A percentile compares a stretch with the other conserved stretches of the same genome.
These are phyloP conservation scores for Kwoniella heveanensis DNA, from an alignment of 768 basidiomycete species.

Conservation along the genomic window DNA sequence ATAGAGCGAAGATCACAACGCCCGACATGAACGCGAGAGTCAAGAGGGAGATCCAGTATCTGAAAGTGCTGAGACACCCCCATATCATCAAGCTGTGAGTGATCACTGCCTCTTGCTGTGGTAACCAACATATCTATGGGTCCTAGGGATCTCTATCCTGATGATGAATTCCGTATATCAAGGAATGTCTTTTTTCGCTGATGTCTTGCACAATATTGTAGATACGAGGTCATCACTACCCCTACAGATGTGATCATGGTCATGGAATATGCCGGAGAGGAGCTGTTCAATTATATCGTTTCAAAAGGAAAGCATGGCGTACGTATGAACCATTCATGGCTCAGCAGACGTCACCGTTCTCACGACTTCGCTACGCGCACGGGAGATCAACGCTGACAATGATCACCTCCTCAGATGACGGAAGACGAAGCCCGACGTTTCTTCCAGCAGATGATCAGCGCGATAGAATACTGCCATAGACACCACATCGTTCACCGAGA, in stretches of 20 bases:
- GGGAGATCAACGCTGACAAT: no score
- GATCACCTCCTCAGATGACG: no score
- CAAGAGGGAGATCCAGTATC: constrained; percentile 93
- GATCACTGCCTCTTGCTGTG: constrained; percentile 18
- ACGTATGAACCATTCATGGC: constrained; percentile 1
- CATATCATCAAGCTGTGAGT: constrained; percentile 96
- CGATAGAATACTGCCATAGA: constrained; percentile 93
- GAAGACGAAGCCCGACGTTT: constrained; percentile 85
- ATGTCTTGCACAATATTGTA: constrained; percentile 57
- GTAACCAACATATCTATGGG: no score
- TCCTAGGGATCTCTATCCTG: no score
- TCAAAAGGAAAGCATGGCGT: constrained; percentile 66
- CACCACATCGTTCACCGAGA: constrained; percentile 98
- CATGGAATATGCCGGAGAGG: constrained; percentile 91
- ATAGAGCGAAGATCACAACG: constrained; percentile 86
- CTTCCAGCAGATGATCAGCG: constrained; percentile 98
- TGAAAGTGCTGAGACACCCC: constrained; percentile 87
- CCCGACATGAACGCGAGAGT: constrained; percentile 91
- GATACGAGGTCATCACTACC: constrained; percentile 75
- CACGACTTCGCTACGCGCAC: no score
- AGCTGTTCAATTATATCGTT: constrained; percentile 98
- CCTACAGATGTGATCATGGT: constrained; percentile 97
- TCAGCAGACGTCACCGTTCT: no score
- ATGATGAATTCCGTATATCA: no score
- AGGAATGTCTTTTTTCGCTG: no score